Evolutionary conservation across 805 yeast genomes (phyloP), one percentile per base, ranked within the genome.

Genomic region (Cyberlindnera bimundalis): DNA sequence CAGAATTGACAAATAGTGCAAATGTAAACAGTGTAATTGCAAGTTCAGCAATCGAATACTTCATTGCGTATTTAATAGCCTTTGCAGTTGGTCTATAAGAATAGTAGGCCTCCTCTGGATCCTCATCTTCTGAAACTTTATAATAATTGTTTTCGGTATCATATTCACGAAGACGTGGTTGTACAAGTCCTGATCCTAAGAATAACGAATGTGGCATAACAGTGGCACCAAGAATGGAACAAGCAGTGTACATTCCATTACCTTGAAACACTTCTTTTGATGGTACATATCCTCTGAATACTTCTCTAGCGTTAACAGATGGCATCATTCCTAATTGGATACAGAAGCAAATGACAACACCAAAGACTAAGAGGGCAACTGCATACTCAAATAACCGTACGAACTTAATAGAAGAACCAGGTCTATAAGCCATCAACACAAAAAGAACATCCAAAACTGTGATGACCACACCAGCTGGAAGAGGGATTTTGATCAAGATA

Each of bases 141-240:
- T 67, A 71, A 50, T 70, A 66, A 17, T 82, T 82, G 49, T 79
- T 67, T 39, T 74, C 69, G 8, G 73, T 59, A 56, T 88, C 96
- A 55, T 65, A 88, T 32, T 87, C 95, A 54, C 78, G 73, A 32
- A 88, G 67, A 48, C 96, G 71, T 17, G 95, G 87, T 61, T 88
- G 95, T 9, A 87, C 96, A 41, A 87, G 68, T 12, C 89, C 95
- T 0, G 91, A 82, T 0, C 96, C 96, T 39, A 88, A 67, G 57
- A 85, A 88, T 33, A 88, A 67, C 2, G 90, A 81, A 59, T 88
- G 96, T 5, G 96, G 96, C 96, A 88, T 88, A 18, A 88, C 96
- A 0, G 96, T 88, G 12, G 96, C 96, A 43, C 96, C 96, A 34
- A 88, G 70, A 44, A 88, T 84, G 10, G 95, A 93, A 47, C 88